These are phyloP conservation scores for Heliamphora pulchella DNA, from an alignment of 179 eudicot species.

Conservation along the genomic window DNA sequence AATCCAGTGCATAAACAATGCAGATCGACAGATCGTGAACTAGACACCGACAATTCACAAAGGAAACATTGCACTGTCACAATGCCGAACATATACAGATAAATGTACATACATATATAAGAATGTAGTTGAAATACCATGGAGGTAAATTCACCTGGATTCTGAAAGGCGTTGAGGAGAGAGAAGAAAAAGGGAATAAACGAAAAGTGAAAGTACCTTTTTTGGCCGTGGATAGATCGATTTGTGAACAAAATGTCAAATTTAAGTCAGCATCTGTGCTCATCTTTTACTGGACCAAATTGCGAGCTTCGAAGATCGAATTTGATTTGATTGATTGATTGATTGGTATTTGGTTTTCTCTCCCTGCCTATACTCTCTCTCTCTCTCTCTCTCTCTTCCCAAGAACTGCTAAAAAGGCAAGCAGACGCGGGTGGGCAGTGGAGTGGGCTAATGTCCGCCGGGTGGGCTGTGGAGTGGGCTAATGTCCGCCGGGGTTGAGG, in stretches of 20 bases:
- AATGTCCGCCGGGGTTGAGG: constrained; percentile 2
- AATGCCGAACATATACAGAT: background rate
- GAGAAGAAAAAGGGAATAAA: background rate
- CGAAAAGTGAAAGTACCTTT: background rate
- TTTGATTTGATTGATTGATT: background rate
- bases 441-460: no score
- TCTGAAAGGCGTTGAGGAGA: background rate
- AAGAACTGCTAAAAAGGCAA: background rate
- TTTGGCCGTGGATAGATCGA: constrained; percentile 11
- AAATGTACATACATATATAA: no score
- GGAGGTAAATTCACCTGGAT: constrained; percentile 18
- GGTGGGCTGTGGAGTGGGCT: no score
- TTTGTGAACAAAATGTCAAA: background rate
- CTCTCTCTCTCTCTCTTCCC: background rate
- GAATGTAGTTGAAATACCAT: background rate
- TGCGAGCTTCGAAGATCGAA: background rate
- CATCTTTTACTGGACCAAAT: background rate
- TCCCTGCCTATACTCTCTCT: constrained; percentile 9
- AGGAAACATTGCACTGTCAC: background rate
- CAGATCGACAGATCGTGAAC: constrained; percentile 11
- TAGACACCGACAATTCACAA: background rate
- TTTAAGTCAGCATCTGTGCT: constrained; percentile 4
- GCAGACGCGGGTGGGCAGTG: background rate
- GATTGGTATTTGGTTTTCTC: constrained; percentile 6
- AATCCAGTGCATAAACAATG: background rate